These are phyloP conservation scores for Blumeria hordei DNA, from an alignment of 2,329 filamentous ascomycete genomes.

Conservation along the genomic window DNA sequence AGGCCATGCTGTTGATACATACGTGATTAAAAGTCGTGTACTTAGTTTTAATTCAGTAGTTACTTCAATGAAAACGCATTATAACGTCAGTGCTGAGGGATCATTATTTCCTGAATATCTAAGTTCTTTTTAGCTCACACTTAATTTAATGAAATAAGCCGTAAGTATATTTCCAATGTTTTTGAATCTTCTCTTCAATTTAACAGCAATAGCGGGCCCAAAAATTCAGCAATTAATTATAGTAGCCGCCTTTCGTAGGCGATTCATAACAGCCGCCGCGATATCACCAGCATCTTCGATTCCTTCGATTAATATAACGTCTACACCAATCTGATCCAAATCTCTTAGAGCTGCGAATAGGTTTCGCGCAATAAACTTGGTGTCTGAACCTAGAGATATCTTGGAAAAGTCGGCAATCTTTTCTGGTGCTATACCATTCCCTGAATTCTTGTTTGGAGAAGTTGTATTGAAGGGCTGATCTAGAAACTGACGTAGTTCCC, in stretches of 20 bases:
- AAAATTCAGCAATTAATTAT: conserved; percentile 10
- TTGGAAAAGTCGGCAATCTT: conserved; percentile 24
- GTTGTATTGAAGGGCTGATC: neutral
- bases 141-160: too few relatives aligned
- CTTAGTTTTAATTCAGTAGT: too few relatives aligned
- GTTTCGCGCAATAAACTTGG: conserved; percentile 55
- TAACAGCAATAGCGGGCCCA: neutral
- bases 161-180: too few relatives aligned
- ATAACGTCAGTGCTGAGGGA: too few relatives aligned
- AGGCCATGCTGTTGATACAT: too few relatives aligned
- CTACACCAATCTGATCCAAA: conserved; percentile 54
- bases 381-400: conserved; percentile 46
- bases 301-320: conserved; percentile 78
- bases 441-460: neutral
- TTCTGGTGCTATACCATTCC: neutral
- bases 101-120: too few relatives aligned
- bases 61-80: too few relatives aligned
- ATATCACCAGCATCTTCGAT: conserved; percentile 59
- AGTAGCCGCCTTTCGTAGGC: conserved; percentile 53
- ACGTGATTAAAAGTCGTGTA: too few relatives aligned
- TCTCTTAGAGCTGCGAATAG: conserved; percentile 73
- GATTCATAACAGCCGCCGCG: conserved; percentile 69
- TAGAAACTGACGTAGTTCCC: conserved; percentile 4
- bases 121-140: too few relatives aligned
- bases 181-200: too few relatives aligned